A percentile compares a stretch with the other conserved stretches of the same genome.
These are phyloP conservation scores for Monosporascus sp. DNA, from an alignment of 2,329 filamentous ascomycete genomes.

Conservation along the genomic window DNA sequence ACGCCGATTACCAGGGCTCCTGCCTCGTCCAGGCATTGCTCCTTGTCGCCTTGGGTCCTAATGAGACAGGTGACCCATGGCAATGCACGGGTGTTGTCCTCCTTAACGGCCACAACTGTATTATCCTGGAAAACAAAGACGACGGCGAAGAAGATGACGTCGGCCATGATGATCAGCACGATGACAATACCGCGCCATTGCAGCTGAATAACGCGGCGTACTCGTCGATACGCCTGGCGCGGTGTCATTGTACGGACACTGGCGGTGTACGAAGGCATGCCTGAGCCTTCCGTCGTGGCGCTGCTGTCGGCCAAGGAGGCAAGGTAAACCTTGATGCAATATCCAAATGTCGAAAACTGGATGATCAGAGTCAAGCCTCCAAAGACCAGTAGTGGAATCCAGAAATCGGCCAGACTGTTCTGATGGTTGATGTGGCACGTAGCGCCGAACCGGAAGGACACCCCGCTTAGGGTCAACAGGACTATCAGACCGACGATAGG, in stretches of 20 bases:
- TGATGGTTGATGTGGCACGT: conserved; percentile 93
- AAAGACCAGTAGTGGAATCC: conserved; percentile 74
- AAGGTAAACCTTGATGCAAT: conserved; percentile 94
- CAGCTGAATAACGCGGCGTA: conserved; percentile 79
- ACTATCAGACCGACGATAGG: conserved; percentile 70
- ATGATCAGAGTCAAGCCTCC: conserved; percentile 60
- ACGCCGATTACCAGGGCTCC: conserved; percentile 63
- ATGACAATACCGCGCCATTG: conserved; percentile 94
- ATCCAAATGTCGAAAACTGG: conserved; percentile 66
- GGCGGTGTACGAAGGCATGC: conserved; percentile 67
- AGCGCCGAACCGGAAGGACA: conserved; percentile 87
- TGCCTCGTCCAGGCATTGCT: conserved; percentile 59
- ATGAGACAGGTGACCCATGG: conserved; percentile 73
- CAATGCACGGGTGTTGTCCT: conserved; percentile 46
- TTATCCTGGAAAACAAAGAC: conserved; percentile 87
- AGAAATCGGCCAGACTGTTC: conserved; percentile 78
- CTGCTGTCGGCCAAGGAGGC: conserved; percentile 72
- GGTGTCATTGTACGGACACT: conserved; percentile 76
- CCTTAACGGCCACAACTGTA: conserved; percentile 54
- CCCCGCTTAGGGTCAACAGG: conserved; percentile 78
- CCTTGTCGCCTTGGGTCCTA: conserved; percentile 51
- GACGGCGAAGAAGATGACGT: conserved; percentile 90
- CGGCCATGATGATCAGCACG: conserved; percentile 81
- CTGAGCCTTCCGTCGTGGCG: conserved; percentile 64
- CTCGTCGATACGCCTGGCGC: conserved; percentile 79